Percentiles rank a stretch among this genome's conserved stretches.
Conservation (phyloP, 495 filamentous ascomycete species). For the Thermochaetoides thermophila region DNA sequence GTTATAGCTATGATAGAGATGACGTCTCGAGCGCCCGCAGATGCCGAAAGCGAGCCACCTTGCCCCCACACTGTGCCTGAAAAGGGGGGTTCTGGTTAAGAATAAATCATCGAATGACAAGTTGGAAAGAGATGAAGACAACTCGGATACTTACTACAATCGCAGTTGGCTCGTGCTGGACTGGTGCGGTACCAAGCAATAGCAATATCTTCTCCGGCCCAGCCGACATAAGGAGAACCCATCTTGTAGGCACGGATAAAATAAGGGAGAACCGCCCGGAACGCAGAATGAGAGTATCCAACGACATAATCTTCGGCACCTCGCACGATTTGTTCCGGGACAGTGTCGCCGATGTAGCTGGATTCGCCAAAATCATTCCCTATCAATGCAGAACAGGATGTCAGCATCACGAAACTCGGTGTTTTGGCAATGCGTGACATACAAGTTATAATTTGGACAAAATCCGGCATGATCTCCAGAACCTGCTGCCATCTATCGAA, state of each 20-base stretch:
- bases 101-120: too few relatives aligned
- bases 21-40: slow-evolving; percentile 28
- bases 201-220: slow-evolving; percentile 32
- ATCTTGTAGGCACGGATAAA: slow-evolving; percentile 51
- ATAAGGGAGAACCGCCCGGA: slow-evolving; percentile 40
- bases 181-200: slow-evolving; percentile 52
- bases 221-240: slow-evolving; percentile 26
- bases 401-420: too few relatives aligned
- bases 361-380: slow-evolving; percentile 73
- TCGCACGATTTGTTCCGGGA: slow-evolving; percentile 31
- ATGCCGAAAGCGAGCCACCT: slow-evolving; percentile 24
- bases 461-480: slow-evolving; percentile 45
- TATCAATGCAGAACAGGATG: slow-evolving; percentile 6
- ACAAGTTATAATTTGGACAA: slow-evolving; percentile 43
- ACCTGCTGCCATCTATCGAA: slow-evolving; percentile 59
- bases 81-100: not conserved
- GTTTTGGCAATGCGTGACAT: not conserved
- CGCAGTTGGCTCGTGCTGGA: slow-evolving; percentile 15
- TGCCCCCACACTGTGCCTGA: slow-evolving; percentile 32
- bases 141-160: slow-evolving; percentile 27
- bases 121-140: too few relatives aligned
- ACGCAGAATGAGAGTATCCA: slow-evolving; percentile 23
- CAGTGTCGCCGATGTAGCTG: slow-evolving; percentile 53
- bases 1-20: slow-evolving; percentile 31
- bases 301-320: slow-evolving; percentile 37